phyloP scores from a whole-genome alignment of 345 rosid species.

The Syzygium aromaticum region DNA sequence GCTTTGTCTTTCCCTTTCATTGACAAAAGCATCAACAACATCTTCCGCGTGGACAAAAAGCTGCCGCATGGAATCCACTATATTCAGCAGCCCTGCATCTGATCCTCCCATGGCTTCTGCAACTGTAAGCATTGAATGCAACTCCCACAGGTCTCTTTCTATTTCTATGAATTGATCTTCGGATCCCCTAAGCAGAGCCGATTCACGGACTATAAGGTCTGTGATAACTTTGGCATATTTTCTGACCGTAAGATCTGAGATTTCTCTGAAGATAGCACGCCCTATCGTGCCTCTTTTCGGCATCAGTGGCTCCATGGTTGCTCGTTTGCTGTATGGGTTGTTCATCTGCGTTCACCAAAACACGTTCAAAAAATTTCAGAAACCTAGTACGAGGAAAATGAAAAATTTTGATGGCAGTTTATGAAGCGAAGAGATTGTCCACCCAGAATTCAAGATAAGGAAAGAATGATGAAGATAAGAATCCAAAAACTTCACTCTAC shows the following conservation, averaged over 20 bases:
- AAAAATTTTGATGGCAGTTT: background rate
- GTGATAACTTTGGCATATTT: background rate
- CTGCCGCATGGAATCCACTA: background rate
- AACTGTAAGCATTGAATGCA: background rate
- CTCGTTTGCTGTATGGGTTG: background rate
- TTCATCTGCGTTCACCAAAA: background rate
- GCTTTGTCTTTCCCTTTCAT: background rate
- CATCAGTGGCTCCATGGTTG: background rate
- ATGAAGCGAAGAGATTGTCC: background rate
- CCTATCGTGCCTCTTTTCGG: background rate
- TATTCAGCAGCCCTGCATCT: background rate
- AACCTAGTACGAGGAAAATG: background rate
- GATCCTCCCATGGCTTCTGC: background rate
- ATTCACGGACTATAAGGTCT: background rate
- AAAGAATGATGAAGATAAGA: background rate
- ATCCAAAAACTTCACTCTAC: background rate
- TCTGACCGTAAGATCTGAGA: background rate
- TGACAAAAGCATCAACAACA: background rate
- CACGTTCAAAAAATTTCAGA: background rate
- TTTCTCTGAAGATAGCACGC: background rate
- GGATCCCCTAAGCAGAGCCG: background rate
- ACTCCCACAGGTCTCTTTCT: background rate
- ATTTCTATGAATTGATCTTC: background rate
- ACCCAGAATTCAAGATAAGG: background rate
- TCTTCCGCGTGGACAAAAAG: background rate